phyloP scores from a whole-genome alignment of 169 alveolate genomes.

The Cardiosporidium cionae region DNA sequence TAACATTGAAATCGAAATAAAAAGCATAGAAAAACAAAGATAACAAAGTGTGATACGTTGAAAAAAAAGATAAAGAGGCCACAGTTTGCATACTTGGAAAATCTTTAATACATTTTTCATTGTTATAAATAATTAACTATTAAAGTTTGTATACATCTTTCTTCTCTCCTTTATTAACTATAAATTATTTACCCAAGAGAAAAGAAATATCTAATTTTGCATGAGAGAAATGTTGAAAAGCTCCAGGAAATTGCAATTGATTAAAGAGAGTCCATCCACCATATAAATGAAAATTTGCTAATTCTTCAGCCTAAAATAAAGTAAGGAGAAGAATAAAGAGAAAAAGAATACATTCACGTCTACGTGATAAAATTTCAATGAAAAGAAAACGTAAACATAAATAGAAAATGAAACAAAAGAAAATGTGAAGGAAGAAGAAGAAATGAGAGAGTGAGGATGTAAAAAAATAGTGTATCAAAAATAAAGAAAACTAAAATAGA shows the following conservation, averaged over 20 bases:
- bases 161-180: background rate
- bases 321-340: too few relatives aligned
- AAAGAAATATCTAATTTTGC: constrained; percentile 8
- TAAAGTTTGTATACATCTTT: background rate
- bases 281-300: constrained; percentile 5
- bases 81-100: background rate
- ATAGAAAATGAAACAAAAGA: too few relatives aligned
- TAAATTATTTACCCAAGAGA: constrained; percentile 2
- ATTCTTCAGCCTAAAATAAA: constrained; percentile 18
- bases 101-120: too few relatives aligned
- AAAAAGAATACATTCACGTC: too few relatives aligned
- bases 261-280: constrained; percentile 27
- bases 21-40: background rate
- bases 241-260: constrained; percentile 18
- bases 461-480: too few relatives aligned
- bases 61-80: background rate
- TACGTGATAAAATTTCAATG: too few relatives aligned
- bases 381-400: too few relatives aligned
- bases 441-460: too few relatives aligned
- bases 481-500: too few relatives aligned
- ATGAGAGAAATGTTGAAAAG: constrained; percentile 22
- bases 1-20: background rate
- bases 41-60: background rate
- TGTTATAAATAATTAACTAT: too few relatives aligned
- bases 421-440: too few relatives aligned